Evolutionary conservation across 139 green algal genomes (phyloP).

Genomic region (Chlamydomonas sphaeroides): DNA sequence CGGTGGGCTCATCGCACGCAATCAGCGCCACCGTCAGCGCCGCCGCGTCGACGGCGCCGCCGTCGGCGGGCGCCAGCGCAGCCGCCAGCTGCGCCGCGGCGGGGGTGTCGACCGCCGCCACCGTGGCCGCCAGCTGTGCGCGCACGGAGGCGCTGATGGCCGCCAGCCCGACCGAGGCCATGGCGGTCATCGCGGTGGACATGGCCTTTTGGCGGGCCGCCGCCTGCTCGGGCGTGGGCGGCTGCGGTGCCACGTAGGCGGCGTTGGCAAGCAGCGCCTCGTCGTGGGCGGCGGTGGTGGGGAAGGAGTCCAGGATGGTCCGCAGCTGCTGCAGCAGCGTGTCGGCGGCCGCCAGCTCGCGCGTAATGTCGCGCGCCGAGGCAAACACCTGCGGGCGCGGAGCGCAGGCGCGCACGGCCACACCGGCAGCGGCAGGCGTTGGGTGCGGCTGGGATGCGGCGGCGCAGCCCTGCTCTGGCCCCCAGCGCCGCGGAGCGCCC

Average conservation of each 20-base stretch:
- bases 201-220: background rate
- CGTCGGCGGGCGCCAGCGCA: too few species aligned
- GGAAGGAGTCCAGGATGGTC: background rate
- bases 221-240: too few species aligned
- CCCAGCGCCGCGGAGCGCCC: too few species aligned
- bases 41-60: too few species aligned
- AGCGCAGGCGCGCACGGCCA: background rate
- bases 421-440: background rate
- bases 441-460: background rate
- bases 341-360: constrained; percentile 6
- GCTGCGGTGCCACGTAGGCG: background rate
- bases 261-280: constrained; percentile 7
- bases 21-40: too few species aligned
- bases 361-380: background rate
- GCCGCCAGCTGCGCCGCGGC: too few species aligned
- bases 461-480: too few species aligned
- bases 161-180: background rate
- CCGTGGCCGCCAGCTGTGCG: too few species aligned
- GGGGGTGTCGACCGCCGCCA: too few species aligned
- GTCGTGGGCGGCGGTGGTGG: constrained; percentile 26
- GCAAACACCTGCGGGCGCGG: background rate
- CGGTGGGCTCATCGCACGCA: too few species aligned
- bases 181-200: background rate
- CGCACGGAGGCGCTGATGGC: background rate
- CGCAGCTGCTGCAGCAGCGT: background rate